A percentile compares a stretch with the other conserved stretches of the same genome.
Conservation (phyloP, 202 grass and related monocot genomes). For the Carex sylvatica region DNA sequence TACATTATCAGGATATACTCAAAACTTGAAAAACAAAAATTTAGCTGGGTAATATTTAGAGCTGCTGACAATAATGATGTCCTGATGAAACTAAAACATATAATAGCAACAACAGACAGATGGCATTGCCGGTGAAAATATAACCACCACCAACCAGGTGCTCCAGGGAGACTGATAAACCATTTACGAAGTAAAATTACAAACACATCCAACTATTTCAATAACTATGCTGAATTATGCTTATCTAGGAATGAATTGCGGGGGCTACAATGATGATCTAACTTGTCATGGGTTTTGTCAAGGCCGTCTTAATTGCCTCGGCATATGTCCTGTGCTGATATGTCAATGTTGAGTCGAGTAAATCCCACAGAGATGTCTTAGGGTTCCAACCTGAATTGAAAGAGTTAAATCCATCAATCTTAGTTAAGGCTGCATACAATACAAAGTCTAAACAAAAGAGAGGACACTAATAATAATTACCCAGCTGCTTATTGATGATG, state of each 20-base stretch:
- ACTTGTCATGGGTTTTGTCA: constrained; percentile 66
- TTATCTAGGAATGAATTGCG: constrained; percentile 9
- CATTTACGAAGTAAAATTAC: neutral
- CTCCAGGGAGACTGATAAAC: neutral
- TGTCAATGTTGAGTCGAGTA: constrained; percentile 83
- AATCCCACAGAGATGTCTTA: constrained; percentile 82
- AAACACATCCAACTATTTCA: constrained; percentile 20
- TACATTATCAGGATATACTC: constrained; percentile 4
- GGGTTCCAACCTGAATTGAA: constrained; percentile 79
- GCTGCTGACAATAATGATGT: constrained; percentile 17
- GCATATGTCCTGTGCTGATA: constrained; percentile 98
- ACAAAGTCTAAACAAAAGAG: neutral
- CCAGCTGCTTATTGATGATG: constrained; percentile 88
- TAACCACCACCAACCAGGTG: constrained; percentile 2
- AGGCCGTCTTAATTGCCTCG: constrained; percentile 74
- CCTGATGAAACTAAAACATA: constrained; percentile 12
- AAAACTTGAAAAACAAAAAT: constrained; percentile 7
- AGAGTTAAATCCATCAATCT: constrained; percentile 16
- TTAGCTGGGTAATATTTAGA: neutral
- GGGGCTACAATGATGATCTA: constrained; percentile 42
- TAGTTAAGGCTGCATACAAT: neutral
- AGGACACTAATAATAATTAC: constrained; percentile 31
- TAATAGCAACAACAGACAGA: constrained; percentile 11
- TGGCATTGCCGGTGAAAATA: constrained; percentile 5
- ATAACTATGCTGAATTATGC: constrained; percentile 13